Evolutionary conservation across 306 rosid genomes (phyloP).

Genomic region (Styphnolobium japonicum): DNA sequence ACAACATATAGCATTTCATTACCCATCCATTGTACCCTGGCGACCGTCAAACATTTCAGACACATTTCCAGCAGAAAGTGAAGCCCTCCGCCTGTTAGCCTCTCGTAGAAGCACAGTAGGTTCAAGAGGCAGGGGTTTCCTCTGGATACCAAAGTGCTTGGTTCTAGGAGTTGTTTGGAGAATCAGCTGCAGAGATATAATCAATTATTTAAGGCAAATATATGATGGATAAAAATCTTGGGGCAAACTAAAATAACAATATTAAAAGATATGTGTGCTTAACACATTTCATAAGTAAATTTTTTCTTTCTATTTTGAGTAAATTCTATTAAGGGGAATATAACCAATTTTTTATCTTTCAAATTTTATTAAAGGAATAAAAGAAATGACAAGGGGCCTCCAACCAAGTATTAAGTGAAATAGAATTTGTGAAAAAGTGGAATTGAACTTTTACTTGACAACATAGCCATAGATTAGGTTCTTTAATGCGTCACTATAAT

Average conservation of each 20-base stretch:
- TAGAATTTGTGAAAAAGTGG: background rate
- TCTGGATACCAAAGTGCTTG: constrained; percentile 84
- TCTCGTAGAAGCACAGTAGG: constrained; percentile 90
- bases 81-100: constrained; percentile 97
- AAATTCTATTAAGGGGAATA: constrained; percentile 1
- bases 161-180: constrained; percentile 65
- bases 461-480: no score
- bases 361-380: background rate
- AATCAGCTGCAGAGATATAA: constrained; percentile 58
- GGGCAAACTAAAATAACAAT: constrained; percentile 13
- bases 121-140: constrained; percentile 91
- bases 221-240: background rate
- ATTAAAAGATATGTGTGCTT: background rate
- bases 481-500: no score
- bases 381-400: constrained; percentile 7
- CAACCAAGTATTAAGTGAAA: constrained; percentile 2
- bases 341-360: background rate
- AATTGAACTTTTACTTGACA: background rate
- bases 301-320: background rate
- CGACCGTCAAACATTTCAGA: constrained; percentile 72
- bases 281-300: background rate
- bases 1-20: constrained; percentile 40
- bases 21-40: constrained; percentile 64
- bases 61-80: constrained; percentile 89
- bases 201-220: background rate